Percentiles rank a stretch among this genome's conserved stretches.
These are phyloP conservation scores for Solanum aculeatissimum DNA, from an alignment of 305 asterid genomes.

Conservation along the genomic window DNA sequence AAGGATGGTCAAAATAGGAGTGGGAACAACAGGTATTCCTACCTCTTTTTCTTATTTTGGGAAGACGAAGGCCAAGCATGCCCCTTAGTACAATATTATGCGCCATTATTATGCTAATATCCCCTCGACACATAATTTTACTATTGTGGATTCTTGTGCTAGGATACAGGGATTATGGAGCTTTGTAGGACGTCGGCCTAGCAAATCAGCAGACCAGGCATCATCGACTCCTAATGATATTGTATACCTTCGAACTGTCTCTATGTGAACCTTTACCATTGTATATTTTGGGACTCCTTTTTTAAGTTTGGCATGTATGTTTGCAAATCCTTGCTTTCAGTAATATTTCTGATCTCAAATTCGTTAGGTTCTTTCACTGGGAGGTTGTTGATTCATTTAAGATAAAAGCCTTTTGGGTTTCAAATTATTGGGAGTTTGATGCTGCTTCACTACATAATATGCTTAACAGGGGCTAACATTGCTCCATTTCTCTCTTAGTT, in stretches of 20 bases:
- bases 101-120: neutral
- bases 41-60: neutral
- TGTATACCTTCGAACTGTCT: conserved; percentile 28
- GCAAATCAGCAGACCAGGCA: conserved; percentile 36
- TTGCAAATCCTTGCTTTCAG: neutral
- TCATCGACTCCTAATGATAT: conserved; percentile 28
- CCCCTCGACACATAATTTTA: neutral
- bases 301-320: neutral
- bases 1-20: conserved; percentile 30
- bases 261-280: neutral
- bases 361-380: neutral
- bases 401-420: neutral
- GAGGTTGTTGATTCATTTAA: neutral
- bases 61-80: neutral
- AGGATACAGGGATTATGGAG: conserved; percentile 65
- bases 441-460: neutral
- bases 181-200: conserved; percentile 32
- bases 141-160: conserved; percentile 7
- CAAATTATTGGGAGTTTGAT: neutral
- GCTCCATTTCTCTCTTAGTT: neutral
- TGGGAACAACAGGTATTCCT: conserved; percentile 39
- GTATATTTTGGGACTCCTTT: neutral
- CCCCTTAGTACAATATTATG: neutral
- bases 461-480: neutral
- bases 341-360: neutral